Evolutionary conservation across 1,139 yeast species (phyloP).

Genomic region (Pichia sp.): DNA sequence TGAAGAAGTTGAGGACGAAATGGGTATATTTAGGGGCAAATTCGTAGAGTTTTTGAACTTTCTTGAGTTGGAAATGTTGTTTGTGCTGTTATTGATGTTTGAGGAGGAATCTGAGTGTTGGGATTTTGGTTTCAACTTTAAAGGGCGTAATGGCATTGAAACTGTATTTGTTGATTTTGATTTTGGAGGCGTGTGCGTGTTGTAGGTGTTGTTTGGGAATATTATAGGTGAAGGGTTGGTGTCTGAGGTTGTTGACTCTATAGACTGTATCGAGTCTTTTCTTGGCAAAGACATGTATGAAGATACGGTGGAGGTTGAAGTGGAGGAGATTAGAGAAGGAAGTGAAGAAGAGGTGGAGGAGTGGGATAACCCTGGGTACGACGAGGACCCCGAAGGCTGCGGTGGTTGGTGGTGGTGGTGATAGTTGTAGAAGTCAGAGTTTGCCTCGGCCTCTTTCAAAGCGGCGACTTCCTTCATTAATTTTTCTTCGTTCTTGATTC

Average conservation of each 20-base stretch:
- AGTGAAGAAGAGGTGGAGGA: conserved; percentile 16
- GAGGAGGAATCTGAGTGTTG: not conserved
- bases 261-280: conserved; percentile 15
- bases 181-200: not conserved
- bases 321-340: conserved; percentile 19
- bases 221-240: conserved; percentile 7
- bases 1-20: not conserved
- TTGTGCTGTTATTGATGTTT: not conserved
- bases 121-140: conserved; percentile 14
- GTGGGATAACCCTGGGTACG: not conserved
- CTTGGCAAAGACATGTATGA: conserved; percentile 17
- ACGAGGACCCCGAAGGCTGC: not conserved
- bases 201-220: not conserved
- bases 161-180: not conserved
- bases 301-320: conserved; percentile 20
- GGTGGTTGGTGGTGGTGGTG: not conserved
- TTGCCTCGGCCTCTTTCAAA: not conserved
- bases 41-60: not conserved
- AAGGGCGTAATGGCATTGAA: conserved; percentile 16
- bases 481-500: conserved; percentile 23
- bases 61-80: not conserved
- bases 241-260: conserved; percentile 20
- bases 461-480: not conserved
- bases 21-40: conserved; percentile 3
- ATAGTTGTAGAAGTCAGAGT: not conserved